phyloP scores from a whole-genome alignment of 257 asterid genomes.

The Petunia axillaris region DNA sequence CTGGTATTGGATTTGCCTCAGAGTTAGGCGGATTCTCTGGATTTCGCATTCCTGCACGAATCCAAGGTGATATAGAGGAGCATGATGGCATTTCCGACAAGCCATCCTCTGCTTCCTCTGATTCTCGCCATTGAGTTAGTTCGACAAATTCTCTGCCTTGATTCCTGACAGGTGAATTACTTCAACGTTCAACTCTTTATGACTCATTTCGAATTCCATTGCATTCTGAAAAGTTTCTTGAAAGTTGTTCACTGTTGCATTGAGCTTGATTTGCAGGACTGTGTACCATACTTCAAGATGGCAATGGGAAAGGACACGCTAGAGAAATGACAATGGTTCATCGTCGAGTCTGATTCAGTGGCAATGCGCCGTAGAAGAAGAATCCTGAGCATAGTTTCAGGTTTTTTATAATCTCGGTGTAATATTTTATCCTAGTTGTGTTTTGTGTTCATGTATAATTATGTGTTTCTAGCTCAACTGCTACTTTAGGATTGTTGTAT shows the following conservation, averaged over 20 bases:
- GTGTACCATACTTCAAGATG: conserved; percentile 21
- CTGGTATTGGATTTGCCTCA: conserved; percentile 68
- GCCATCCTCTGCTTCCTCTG: conserved; percentile 99
- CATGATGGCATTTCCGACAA: conserved; percentile 90
- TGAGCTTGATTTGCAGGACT: conserved; percentile 40
- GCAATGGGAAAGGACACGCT: conserved; percentile 28
- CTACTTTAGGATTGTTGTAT: conserved; percentile 35
- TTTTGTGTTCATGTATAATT: conserved; percentile 37
- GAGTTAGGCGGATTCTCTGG: conserved; percentile 82
- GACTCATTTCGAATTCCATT: neutral
- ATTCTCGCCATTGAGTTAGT: conserved; percentile 76
- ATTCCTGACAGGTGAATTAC: conserved; percentile 40
- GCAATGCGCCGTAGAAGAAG: conserved; percentile 47
- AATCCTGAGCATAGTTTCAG: conserved; percentile 56
- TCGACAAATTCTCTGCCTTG: conserved; percentile 32
- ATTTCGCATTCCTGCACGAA: conserved; percentile 83
- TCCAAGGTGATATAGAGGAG: conserved; percentile 98
- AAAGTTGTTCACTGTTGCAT: conserved; percentile 25
- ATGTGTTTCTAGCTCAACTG: conserved; percentile 50
- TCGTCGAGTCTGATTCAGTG: conserved; percentile 44
- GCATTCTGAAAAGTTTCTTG: neutral
- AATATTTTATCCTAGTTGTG: neutral
- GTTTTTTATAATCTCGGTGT: conserved; percentile 43
- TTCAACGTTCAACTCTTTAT: conserved; percentile 11
- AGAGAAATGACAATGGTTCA: conserved; percentile 34